phyloP scores from a whole-genome alignment of 306 rosid genomes.

The Hippophae rhamnoides region DNA sequence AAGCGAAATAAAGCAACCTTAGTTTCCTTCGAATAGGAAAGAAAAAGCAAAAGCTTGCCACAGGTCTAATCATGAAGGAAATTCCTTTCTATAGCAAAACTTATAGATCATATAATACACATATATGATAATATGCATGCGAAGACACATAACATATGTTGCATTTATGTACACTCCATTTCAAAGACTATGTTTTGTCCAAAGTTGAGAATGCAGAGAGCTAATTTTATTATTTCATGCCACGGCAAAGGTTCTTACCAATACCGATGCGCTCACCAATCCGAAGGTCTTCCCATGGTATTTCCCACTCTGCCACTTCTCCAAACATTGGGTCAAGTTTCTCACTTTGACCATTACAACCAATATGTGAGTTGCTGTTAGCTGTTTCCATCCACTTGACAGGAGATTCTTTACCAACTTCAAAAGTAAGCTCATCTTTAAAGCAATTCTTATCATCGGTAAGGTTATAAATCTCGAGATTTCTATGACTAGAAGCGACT shows the following conservation, averaged over 20 bases:
- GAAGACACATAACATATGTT: no score
- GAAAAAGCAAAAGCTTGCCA: no score
- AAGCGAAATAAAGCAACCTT: no score
- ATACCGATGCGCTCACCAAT: conserved; percentile 99
- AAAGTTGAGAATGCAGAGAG: neutral
- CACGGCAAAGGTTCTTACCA: conserved; percentile 41
- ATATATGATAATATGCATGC: no score
- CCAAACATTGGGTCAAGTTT: conserved; percentile 44
- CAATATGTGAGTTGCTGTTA: conserved; percentile 21
- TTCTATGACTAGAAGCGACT: conserved; percentile 20
- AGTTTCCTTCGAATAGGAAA: no score
- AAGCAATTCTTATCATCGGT: conserved; percentile 25
- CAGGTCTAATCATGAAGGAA: no score
- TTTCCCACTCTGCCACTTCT: conserved; percentile 81
- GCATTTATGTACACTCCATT: no score
- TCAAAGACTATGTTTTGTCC: no score
- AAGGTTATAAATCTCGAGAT: conserved; percentile 15
- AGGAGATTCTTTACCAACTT: no score
- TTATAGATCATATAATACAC: no score
- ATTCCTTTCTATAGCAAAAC: no score
- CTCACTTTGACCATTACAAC: conserved; percentile 36
- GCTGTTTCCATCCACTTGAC: conserved; percentile 28
- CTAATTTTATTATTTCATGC: neutral
- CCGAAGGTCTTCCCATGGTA: conserved; percentile 92
- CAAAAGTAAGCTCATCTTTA: no score